A percentile compares a stretch with the other conserved stretches of the same genome.
Evolutionary conservation across 1,139 yeast species (phyloP).

Genomic region (Protomyces arabidopsidicola): DNA sequence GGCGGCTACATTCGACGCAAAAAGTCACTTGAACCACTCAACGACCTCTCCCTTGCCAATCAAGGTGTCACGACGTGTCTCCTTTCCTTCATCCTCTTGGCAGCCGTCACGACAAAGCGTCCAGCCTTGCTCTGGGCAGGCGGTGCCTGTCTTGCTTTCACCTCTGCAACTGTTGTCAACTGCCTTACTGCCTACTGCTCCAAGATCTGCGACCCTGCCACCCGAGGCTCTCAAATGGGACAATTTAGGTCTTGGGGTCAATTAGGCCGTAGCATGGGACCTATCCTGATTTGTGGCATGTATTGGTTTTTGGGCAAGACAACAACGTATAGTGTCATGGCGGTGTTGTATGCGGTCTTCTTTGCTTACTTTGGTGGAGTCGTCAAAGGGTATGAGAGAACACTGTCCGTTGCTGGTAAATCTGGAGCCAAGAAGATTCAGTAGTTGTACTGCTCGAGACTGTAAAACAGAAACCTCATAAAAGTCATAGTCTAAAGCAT

Average conservation of each 20-base stretch:
- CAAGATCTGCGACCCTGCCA: slow-evolving; percentile 12
- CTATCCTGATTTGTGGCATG: slow-evolving; percentile 25
- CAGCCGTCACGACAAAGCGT: slow-evolving; percentile 6
- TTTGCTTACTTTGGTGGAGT: slow-evolving; percentile 7
- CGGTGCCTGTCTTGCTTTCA: slow-evolving; percentile 26
- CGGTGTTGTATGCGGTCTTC: slow-evolving; percentile 6
- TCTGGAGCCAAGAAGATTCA: neutral
- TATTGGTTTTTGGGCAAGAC: slow-evolving; percentile 28
- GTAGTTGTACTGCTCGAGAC: neutral
- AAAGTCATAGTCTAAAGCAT: too few relatives aligned
- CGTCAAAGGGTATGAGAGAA: slow-evolving; percentile 4
- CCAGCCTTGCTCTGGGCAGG: slow-evolving; percentile 13
- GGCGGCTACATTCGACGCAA: slow-evolving; percentile 28
- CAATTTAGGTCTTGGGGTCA: slow-evolving; percentile 24
- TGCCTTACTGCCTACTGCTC: slow-evolving; percentile 19
- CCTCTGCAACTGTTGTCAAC: slow-evolving; percentile 25
- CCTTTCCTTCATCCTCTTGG: slow-evolving; percentile 13
- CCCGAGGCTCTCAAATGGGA: slow-evolving; percentile 24
- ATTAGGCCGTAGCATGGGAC: slow-evolving; percentile 23
- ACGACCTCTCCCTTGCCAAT: slow-evolving; percentile 7
- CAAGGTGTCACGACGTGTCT: slow-evolving; percentile 19
- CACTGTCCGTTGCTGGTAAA: neutral
- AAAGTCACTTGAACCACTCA: neutral
- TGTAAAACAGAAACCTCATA: too few relatives aligned
- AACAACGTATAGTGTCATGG: slow-evolving; percentile 10